Conservation (phyloP, 2,329 filamentous ascomycete genomes). For the Claviceps lovelessii region DNA sequence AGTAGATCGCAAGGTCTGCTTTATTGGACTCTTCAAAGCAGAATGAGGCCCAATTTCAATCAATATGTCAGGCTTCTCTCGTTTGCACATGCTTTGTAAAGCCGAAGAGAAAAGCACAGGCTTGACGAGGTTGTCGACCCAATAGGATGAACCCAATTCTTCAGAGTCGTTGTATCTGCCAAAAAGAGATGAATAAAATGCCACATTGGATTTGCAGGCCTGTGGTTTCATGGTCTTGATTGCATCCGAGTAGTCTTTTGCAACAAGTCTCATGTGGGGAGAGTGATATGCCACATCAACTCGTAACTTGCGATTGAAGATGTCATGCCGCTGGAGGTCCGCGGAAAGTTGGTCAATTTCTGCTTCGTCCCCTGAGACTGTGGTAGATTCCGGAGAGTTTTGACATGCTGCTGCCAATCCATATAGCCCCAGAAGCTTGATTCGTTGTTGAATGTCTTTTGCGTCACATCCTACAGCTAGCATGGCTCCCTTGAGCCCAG, state of each 20-base stretch:
- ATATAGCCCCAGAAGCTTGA: slow-evolving; percentile 14
- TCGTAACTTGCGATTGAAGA: slow-evolving; percentile 33
- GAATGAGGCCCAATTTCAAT: slow-evolving; percentile 36
- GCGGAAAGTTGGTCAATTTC: slow-evolving; percentile 27
- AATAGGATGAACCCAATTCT: slow-evolving; percentile 26
- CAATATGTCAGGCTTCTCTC: slow-evolving; percentile 12
- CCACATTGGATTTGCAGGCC: slow-evolving; percentile 16
- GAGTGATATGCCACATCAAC: slow-evolving; percentile 42
- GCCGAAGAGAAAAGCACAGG: slow-evolving; percentile 28
- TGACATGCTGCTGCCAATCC: slow-evolving; percentile 25
- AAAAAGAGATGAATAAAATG: slow-evolving; percentile 32
- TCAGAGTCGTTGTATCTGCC: slow-evolving; percentile 22
- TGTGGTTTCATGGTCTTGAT: slow-evolving; percentile 9
- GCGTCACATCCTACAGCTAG: slow-evolving; percentile 37
- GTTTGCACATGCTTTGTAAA: slow-evolving; percentile 17
- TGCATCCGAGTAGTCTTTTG: slow-evolving; percentile 30
- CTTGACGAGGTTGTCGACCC: slow-evolving; percentile 30
- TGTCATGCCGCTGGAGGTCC: slow-evolving; percentile 23
- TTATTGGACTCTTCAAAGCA: slow-evolving; percentile 34
- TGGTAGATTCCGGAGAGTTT: slow-evolving; percentile 38
- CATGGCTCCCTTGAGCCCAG: slow-evolving; percentile 32
- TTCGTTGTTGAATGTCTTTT: slow-evolving; percentile 25
- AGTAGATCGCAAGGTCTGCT: slow-evolving; percentile 33
- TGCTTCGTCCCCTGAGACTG: slow-evolving; percentile 33
- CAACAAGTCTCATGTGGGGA: slow-evolving; percentile 36